Conservation (phyloP, 768 basidiomycete species). For the Lactarius akahatsu region DNA sequence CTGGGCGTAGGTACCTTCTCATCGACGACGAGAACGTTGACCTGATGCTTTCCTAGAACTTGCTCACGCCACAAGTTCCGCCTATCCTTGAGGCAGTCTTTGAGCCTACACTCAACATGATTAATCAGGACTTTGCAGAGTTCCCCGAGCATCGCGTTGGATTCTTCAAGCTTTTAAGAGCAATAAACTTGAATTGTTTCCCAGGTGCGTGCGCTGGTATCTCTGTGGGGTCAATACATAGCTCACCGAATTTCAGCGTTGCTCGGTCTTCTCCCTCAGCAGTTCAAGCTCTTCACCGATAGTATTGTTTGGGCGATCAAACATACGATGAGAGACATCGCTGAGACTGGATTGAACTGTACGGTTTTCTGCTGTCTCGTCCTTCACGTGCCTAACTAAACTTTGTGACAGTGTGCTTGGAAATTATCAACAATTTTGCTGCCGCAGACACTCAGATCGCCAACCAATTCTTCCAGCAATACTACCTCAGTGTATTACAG, state of each 20-base stretch:
- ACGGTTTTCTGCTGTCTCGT: constrained; percentile 33
- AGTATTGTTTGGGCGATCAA: constrained; percentile 99
- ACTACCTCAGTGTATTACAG: constrained; percentile 88
- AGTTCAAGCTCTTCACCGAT: constrained; percentile 98
- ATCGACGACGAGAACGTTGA: constrained; percentile 20
- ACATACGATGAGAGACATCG: constrained; percentile 98
- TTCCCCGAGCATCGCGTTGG: constrained; percentile 97
- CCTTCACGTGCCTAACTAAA: constrained; percentile 15
- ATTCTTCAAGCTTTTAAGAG: constrained; percentile 93
- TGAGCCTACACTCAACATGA: constrained; percentile 96
- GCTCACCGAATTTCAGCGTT: constrained; percentile 52
- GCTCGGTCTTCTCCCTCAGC: constrained; percentile 79
- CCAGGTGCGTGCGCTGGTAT: constrained; percentile 61
- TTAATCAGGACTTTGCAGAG: constrained; percentile 99
- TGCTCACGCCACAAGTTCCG: constrained; percentile 90
- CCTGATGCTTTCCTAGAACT: constrained; percentile 46
- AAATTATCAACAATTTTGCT: constrained; percentile 95
- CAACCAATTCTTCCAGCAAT: constrained; percentile 95
- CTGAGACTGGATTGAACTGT: constrained; percentile 85
- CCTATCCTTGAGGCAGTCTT: constrained; percentile 96
- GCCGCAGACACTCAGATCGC: constrained; percentile 72
- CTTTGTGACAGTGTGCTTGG: constrained; percentile 68
- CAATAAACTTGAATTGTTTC: constrained; percentile 94
- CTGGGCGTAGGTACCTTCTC: constrained; percentile 66
- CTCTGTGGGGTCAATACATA: neutral